Base-by-base conservation (phyloP, 2,329 filamentous ascomycete species). In the Pseudocercospora pini-densiflorae region DNA sequence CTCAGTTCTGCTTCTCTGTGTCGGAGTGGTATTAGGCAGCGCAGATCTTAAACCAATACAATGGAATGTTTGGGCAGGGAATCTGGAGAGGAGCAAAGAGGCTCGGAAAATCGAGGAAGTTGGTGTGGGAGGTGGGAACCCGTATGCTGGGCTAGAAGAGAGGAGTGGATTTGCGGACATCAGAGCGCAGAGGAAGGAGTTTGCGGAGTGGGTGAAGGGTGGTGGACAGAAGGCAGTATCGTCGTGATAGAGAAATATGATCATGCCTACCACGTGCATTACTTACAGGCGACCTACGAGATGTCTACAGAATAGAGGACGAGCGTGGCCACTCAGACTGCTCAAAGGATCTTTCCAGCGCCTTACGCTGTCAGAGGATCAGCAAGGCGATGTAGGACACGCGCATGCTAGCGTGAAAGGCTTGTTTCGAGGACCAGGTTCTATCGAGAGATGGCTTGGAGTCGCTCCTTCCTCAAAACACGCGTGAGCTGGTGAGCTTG, bases 101-200 rank as follows among this genome's bases (percentile, higher is more conserved):
- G 84, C 67, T 80, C 84, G 71, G 83, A 81, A 72, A 81, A 84
- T 78, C 63, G 79, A 78, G 66, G 89, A 90, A 29, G 86, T 91
- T 74, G 88, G 90, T 40, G 89, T 92, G 75, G 89, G 87, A 77
- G 88, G 89, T 45, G 90, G 91, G 16, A 97, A 96, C 76, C 93
- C 94, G 5, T 98, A 94, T 78, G 85, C 83, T 59, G 84, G 87
- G 54, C 79, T 97, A 67, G 94, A 98, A 80, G 90, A 92, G 66
- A 84, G 95, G 71, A 88, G 89, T 55, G 90, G 92, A 1, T 99
- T 98, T 75, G 86, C 93, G 81, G 92, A 99, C 81, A 92, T 98
- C 69, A 89, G 93, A 79, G 81, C 80, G 23, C 85, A 93, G 81
- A 87, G 91, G 76, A 89, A 85, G 76, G 91, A 94, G 66, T 97